phyloP scores from a whole-genome alignment of 148 eudicot species.

The Rhododendron mucronatum region DNA sequence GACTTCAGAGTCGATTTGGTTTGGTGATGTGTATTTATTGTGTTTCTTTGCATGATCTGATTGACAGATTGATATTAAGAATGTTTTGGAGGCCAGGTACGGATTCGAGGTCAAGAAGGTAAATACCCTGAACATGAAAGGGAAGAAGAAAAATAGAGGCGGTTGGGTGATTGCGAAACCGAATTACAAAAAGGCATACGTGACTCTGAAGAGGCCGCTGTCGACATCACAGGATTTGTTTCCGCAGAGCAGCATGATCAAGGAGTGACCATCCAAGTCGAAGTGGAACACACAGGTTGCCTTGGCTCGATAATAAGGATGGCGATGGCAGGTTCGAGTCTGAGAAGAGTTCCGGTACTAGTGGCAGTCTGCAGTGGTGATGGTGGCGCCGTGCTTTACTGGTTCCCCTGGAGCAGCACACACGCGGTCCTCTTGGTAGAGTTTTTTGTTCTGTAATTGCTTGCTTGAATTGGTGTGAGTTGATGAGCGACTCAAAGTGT shows the following conservation, averaged over 20 bases:
- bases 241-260: conserved; percentile 44
- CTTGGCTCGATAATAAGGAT: background rate
- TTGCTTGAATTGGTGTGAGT: background rate
- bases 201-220: conserved; percentile 55
- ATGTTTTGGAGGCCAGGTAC: conserved; percentile 79
- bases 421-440: background rate
- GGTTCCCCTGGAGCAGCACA: background rate
- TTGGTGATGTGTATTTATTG: background rate
- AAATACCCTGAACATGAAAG: conserved; percentile 80
- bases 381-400: background rate
- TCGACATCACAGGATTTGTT: conserved; percentile 74
- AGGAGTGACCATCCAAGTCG: conserved; percentile 45
- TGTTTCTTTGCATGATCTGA: background rate
- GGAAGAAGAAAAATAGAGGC: conserved; percentile 89
- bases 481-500: background rate
- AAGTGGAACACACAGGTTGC: background rate
- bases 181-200: conserved; percentile 84
- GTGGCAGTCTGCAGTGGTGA: background rate
- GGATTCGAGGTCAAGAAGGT: conserved; percentile 85
- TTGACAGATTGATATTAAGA: conserved; percentile 68
- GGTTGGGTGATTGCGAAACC: conserved; percentile 74
- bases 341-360: background rate
- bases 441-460: background rate
- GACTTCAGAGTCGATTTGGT: background rate
- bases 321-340: background rate